Conservation (phyloP, 2,329 filamentous ascomycete species). For the Alternaria gaisen region DNA sequence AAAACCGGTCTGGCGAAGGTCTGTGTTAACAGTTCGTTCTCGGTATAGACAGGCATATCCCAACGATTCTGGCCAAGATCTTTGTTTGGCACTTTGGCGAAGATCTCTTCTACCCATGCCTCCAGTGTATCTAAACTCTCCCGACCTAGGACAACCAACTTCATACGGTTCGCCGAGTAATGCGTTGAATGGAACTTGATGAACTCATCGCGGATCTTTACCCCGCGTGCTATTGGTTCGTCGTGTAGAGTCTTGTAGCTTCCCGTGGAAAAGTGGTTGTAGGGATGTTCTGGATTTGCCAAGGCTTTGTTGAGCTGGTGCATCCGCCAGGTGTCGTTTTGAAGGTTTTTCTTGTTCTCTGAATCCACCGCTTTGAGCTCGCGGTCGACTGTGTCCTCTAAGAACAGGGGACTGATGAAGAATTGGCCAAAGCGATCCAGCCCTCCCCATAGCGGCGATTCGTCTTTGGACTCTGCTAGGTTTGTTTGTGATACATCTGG, state of each 20-base stretch:
- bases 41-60: constrained; percentile 69
- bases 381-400: constrained; percentile 83
- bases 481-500: constrained; percentile 48
- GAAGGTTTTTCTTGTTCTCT: constrained; percentile 97
- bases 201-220: constrained; percentile 89
- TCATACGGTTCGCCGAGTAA: constrained; percentile 95
- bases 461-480: constrained; percentile 47
- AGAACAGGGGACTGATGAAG: constrained; percentile 87
- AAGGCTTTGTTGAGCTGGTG: constrained; percentile 87
- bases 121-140: constrained; percentile 85
- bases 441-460: constrained; percentile 78
- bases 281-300: constrained; percentile 88
- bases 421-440: constrained; percentile 94
- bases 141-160: constrained; percentile 83
- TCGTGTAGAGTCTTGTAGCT: constrained; percentile 88
- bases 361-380: constrained; percentile 91
- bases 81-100: constrained; percentile 83
- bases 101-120: constrained; percentile 83
- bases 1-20: constrained; percentile 92
- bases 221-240: constrained; percentile 76
- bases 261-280: constrained; percentile 90
- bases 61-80: constrained; percentile 73
- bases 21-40: constrained; percentile 71
- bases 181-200: constrained; percentile 90
- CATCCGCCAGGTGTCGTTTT: constrained; percentile 87